Percentiles rank a stretch among this genome's conserved stretches.
Conservation (phyloP, 164 flowering plant species). For the Platanus orientalis region DNA sequence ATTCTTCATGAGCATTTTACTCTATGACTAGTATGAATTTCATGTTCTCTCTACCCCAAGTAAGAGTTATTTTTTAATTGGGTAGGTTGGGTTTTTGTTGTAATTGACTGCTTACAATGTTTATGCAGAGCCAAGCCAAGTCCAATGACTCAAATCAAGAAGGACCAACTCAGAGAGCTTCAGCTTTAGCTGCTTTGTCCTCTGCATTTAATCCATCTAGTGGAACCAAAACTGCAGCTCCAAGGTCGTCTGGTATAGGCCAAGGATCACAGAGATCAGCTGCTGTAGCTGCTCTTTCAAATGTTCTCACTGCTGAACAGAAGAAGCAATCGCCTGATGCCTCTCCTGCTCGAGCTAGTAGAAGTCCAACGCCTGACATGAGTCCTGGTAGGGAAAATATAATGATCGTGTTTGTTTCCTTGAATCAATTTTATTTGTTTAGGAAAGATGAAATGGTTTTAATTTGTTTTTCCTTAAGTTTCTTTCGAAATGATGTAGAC, state of each 20-base stretch:
- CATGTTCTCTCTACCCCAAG: neutral
- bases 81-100: neutral
- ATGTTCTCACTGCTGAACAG: slow-evolving; percentile 86
- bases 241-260: slow-evolving; percentile 34
- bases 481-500: no score
- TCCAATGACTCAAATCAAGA: slow-evolving; percentile 65
- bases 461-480: no score
- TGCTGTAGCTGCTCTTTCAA: slow-evolving; percentile 94
- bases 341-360: slow-evolving; percentile 46
- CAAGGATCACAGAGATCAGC: slow-evolving; percentile 98
- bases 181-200: slow-evolving; percentile 86
- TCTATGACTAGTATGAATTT: no score
- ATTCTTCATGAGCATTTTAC: no score
- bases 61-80: neutral
- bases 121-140: slow-evolving; percentile 43
- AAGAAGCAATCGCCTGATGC: slow-evolving; percentile 45
- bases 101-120: slow-evolving; percentile 1
- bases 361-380: slow-evolving; percentile 40
- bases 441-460: neutral
- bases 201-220: slow-evolving; percentile 80
- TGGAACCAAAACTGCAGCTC: slow-evolving; percentile 32
- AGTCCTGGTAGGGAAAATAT: slow-evolving; percentile 41
- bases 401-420: neutral
- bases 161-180: slow-evolving; percentile 95
- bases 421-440: neutral